Evolutionary conservation across 2,329 filamentous ascomycete species (phyloP).

Genomic region (Beauveria pseudobassiana): DNA sequence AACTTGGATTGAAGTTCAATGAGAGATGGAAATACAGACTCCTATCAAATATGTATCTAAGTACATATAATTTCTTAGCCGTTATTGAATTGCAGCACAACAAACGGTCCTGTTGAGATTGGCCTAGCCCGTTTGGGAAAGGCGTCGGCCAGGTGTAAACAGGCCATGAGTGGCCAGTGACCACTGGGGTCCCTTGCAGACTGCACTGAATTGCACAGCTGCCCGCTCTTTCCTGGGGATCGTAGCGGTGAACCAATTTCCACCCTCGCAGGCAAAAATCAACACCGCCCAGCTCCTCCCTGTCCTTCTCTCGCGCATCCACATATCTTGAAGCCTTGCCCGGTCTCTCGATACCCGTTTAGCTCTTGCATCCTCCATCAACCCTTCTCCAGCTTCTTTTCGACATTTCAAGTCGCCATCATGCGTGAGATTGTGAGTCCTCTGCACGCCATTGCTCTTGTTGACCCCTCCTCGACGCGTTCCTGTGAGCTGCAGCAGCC

Average conservation of each 20-base stretch:
- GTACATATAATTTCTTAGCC: no score
- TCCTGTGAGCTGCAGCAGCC: slow-evolving; percentile 18
- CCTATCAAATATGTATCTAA: no score
- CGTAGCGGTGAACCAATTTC: slow-evolving; percentile 23
- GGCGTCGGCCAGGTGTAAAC: slow-evolving; percentile 14
- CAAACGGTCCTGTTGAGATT: neutral
- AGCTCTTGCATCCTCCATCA: slow-evolving; percentile 24
- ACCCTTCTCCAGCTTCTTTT: slow-evolving; percentile 14
- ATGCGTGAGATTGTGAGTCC: slow-evolving; percentile 65
- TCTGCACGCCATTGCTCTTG: slow-evolving; percentile 10
- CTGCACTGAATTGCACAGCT: neutral
- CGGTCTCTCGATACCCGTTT: slow-evolving; percentile 27
- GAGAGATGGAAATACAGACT: no score
- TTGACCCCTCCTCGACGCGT: slow-evolving; percentile 30
- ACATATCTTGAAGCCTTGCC: slow-evolving; percentile 16
- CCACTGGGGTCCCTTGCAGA: neutral
- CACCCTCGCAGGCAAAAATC: slow-evolving; percentile 19
- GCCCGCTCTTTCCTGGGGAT: slow-evolving; percentile 16
- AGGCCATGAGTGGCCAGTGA: slow-evolving; percentile 18
- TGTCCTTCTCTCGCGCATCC: slow-evolving; percentile 20
- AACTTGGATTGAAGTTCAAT: neutral
- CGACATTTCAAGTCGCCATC: slow-evolving; percentile 30
- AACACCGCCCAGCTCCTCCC: slow-evolving; percentile 17
- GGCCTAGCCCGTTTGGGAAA: slow-evolving; percentile 22
- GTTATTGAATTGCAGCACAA: neutral